Evolutionary conservation across 345 rosid species (phyloP), one percentile per base, ranked within the genome.

Genomic region (Aquilaria yunnanensis): DNA sequence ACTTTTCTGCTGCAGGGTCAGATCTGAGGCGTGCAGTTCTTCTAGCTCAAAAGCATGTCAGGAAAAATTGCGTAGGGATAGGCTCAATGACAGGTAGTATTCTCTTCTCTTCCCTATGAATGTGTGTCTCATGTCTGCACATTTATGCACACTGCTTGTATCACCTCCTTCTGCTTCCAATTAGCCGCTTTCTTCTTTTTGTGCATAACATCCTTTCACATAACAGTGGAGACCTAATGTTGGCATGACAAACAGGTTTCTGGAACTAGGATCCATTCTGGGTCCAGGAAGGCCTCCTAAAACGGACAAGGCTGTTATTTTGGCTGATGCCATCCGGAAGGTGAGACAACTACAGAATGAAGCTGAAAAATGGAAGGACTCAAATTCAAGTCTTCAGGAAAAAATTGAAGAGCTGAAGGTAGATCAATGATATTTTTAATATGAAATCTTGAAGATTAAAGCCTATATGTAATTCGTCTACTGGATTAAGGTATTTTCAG

Each of bases 1-100:
- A 37, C 8, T 7, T 6, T 29, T 46, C 5, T 47, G 48, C 55
- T 67, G 77, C 76, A 84, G 86, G 83, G 73, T 57, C 60, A 73
- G 89, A 76, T 61, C 85, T 64, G 81, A 83, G 65, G 56, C 88
- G n/a, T 83, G 84, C 62, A 74, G 81, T 66, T 73, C 74, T 43
- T 71, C 93, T 59, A 84, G 92, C 87, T 94, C 99, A 41, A 94
- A 94, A 69, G 99, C 99, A 48, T 90, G 99, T 69, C 79, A 97
- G 81, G 99, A 94, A 84, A 94, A 94, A 82, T 61, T 79, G 85
- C 97, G 99, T 14, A 82, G 99, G 61, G 97, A 90, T 77, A 81
- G 79, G 75, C 86, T 94, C 57, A 94, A 90, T 68, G 99, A 94
- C 85, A 94, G 86, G 99, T 94, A 81, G 7, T 5, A 1, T 37